These are phyloP conservation scores for Biancaea sappan DNA, from an alignment of 306 rosid species.

Conservation along the genomic window DNA sequence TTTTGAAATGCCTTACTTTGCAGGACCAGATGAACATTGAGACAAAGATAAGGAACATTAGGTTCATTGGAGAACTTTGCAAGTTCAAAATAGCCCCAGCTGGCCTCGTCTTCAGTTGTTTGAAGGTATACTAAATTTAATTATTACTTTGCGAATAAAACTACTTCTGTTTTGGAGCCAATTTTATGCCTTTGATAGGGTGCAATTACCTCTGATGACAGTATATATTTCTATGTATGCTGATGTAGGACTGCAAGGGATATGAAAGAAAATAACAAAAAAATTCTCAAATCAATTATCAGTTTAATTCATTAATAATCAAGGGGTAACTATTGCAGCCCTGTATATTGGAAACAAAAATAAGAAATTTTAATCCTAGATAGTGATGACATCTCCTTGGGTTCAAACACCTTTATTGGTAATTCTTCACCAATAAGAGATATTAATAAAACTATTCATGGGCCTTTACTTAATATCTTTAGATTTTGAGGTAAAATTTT, in stretches of 20 bases:
- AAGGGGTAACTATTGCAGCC: background rate
- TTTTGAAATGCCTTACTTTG: constrained; percentile 37
- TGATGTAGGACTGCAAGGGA: background rate
- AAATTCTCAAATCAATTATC: background rate
- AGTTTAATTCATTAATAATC: background rate
- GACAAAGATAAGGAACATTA: constrained; percentile 91
- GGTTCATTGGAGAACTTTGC: constrained; percentile 99
- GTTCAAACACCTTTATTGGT: background rate
- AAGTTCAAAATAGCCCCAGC: constrained; percentile 90
- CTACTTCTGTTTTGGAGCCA: constrained; percentile 23
- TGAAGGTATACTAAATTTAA: constrained; percentile 70
- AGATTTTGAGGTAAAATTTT: background rate
- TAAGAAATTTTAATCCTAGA: background rate
- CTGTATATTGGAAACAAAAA: background rate
- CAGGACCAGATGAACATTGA: constrained; percentile 99
- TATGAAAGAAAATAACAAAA: background rate
- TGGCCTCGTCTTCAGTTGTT: constrained; percentile 89
- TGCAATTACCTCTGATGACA: constrained; percentile 24
- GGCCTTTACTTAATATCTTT: background rate
- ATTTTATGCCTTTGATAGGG: background rate
- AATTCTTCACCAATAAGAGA: background rate
- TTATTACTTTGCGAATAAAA: background rate
- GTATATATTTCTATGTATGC: background rate
- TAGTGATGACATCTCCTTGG: background rate
- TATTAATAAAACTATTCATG: background rate